These are phyloP conservation scores for Aspergillus luchuensis DNA, from an alignment of 2,329 filamentous ascomycete species.

Conservation along the genomic window DNA sequence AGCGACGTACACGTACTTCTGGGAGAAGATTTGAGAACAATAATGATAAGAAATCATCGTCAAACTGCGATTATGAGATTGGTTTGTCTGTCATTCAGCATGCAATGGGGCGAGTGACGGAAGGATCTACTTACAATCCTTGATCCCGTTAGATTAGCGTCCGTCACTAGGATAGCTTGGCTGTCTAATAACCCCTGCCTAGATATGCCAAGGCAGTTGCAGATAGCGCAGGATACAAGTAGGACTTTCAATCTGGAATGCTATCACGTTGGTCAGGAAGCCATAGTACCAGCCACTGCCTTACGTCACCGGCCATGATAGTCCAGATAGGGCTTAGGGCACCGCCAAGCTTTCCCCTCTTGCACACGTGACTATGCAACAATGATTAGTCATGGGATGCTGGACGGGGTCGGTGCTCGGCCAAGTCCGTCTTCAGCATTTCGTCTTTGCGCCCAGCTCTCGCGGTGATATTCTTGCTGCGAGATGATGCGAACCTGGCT, in stretches of 20 bases:
- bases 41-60: too few species aligned
- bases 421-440: neutral
- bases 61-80: neutral
- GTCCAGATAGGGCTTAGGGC: slow-evolving; percentile 5
- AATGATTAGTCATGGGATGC: neutral
- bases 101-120: too few species aligned
- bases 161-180: too few species aligned
- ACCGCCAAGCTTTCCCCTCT: neutral
- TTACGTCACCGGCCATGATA: neutral
- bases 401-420: neutral
- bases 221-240: too few species aligned
- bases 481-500: slow-evolving; percentile 1
- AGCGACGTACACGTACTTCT: neutral
- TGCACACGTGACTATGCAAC: neutral
- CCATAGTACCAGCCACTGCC: too few species aligned
- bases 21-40: too few species aligned
- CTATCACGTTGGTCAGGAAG: too few species aligned
- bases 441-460: slow-evolving; percentile 1
- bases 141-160: too few species aligned
- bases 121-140: too few species aligned
- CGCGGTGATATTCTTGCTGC: slow-evolving; percentile 1
- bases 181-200: too few species aligned
- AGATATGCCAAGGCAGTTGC: too few species aligned
- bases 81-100: neutral
- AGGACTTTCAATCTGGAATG: too few species aligned